phyloP scores from a whole-genome alignment of 169 alveolate genomes.

The Plasmodium chabaudi region DNA sequence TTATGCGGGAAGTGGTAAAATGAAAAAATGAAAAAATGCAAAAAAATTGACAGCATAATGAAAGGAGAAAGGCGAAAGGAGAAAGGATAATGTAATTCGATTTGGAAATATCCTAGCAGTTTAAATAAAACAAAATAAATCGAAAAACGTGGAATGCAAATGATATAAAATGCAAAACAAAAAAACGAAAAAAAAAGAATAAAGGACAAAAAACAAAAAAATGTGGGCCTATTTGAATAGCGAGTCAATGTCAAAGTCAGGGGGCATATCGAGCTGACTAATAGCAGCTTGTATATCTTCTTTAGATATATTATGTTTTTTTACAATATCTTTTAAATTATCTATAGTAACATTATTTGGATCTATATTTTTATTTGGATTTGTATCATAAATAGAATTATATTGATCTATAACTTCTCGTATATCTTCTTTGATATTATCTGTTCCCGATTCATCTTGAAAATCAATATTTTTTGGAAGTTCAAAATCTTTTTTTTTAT shows the following conservation, averaged over 20 bases:
- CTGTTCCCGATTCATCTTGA: slow-evolving; percentile 9
- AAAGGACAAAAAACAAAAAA: too few species aligned
- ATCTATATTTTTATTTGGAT: slow-evolving; percentile 29
- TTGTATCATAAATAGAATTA: slow-evolving; percentile 30
- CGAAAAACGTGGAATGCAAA: too few species aligned
- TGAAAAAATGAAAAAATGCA: background rate
- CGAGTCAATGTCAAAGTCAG: slow-evolving; percentile 61
- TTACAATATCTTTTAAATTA: slow-evolving; percentile 66
- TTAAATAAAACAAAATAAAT: too few species aligned
- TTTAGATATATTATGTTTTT: slow-evolving; percentile 65
- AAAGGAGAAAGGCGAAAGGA: background rate
- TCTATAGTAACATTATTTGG: slow-evolving; percentile 66
- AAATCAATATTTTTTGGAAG: slow-evolving; percentile 13
- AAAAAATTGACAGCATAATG: background rate
- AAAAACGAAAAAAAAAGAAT: too few species aligned
- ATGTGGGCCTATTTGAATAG: slow-evolving; percentile 8
- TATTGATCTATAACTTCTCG: slow-evolving; percentile 38
- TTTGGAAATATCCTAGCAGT: background rate
- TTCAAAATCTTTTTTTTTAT: slow-evolving; percentile 48
- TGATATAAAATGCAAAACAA: too few species aligned
- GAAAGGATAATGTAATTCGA: too few species aligned
- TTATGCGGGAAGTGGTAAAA: too few species aligned
- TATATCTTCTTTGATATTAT: slow-evolving; percentile 28
- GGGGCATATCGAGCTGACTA: slow-evolving; percentile 59
- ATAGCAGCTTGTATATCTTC: slow-evolving; percentile 67